Evolutionary conservation across 192 early-diverging fungal species (phyloP), one percentile per base, ranked within the genome.

Genomic region (Funneliformis mosseae): DNA sequence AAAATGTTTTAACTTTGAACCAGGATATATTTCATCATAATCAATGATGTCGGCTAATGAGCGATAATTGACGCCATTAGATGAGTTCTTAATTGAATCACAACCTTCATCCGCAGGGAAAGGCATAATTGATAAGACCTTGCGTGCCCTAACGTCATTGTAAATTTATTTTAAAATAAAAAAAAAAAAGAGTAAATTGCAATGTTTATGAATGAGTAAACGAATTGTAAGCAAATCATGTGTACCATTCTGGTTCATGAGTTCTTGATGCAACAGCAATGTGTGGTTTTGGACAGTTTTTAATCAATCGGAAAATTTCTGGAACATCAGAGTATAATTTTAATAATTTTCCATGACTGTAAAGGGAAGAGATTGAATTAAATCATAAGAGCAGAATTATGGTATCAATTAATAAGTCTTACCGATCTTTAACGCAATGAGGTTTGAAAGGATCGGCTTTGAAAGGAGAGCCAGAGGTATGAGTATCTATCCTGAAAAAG

Each of bases 191-290:
- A 33, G 33, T 33, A 33, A 33, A 1, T 69, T 70, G 12, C 41
- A 38, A 39, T 6, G 2, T 21, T 70, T 70, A 14, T 66, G 25
- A 66, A 64, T 27, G 12, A 27, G 25, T 66, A n/a, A n/a, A 28
- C 25, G 25, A 27, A 66, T n/a, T n/a, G 1, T 27, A n/a, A 1
- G 63, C 2, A n/a, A 66, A 61, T 3, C 38, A 50, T 0, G 18
- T 21, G 45, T 83, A 85, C 87, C 87, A 88, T n/a, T 80, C 80
- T 16, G 87, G 85, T 28, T 81, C 80, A 33, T 63, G 55, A 21
- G 87, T 84, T 48, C 81, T 48, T 21, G 85, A 87, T 28, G 85
- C 84, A 23, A 88, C 82, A 4, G 75, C 87, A 21, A 88, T 82
- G 42, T 82, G 80, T 5, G 79, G 75, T 59, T 80, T 66, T 42